phyloP scores from a whole-genome alignment of 1,284 basidiomycete species.

The Kalmanozyma brasiliensis region DNA sequence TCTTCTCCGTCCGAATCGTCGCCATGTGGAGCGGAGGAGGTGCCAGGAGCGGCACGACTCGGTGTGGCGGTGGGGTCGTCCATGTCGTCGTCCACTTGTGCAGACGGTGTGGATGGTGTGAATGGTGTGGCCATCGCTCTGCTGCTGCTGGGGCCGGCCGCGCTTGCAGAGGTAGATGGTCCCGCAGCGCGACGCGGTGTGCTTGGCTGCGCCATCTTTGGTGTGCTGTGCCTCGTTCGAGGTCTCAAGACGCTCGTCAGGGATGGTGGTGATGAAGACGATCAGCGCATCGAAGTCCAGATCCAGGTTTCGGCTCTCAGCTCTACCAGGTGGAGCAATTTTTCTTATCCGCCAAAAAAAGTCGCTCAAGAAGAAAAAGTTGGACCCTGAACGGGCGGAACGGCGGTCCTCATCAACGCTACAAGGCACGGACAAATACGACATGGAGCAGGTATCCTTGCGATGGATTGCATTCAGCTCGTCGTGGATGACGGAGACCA shows the following conservation, averaged over 20 bases:
- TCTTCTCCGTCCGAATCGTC: slow-evolving; percentile 44
- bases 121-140: too few species aligned
- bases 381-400: slow-evolving; percentile 28
- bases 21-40: neutral
- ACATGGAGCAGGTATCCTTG: too few species aligned
- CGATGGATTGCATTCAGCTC: too few species aligned
- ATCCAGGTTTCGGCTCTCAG: neutral
- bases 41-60: slow-evolving; percentile 3
- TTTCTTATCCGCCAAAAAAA: slow-evolving; percentile 1
- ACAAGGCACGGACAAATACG: neutral
- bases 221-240: too few species aligned
- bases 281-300: too few species aligned
- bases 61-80: slow-evolving; percentile 32
- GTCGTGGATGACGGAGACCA: slow-evolving; percentile 28
- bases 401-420: neutral
- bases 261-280: slow-evolving; percentile 1
- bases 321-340: slow-evolving; percentile 8
- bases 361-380: neutral
- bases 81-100: slow-evolving; percentile 18
- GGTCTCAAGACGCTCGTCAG: neutral
- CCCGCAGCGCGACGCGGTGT: slow-evolving; percentile 9
- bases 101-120: slow-evolving; percentile 9
- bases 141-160: neutral
- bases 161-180: neutral
- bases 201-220: neutral